These are phyloP conservation scores for Lasiosphaeria hispida DNA, from an alignment of 495 filamentous ascomycete genomes.

Conservation along the genomic window DNA sequence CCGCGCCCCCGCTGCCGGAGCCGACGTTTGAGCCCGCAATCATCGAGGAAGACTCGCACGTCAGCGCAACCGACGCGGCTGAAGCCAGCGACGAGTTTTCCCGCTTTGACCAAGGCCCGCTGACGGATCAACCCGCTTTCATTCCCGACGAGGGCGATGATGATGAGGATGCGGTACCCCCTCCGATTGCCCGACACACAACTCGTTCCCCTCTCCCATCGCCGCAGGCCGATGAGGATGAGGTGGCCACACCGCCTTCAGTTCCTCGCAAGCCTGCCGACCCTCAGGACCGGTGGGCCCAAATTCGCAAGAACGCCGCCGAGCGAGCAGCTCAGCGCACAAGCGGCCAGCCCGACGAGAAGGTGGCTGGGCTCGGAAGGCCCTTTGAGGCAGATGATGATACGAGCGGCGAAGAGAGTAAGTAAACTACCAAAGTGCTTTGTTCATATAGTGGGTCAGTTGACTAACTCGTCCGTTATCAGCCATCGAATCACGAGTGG, in stretches of 20 bases:
- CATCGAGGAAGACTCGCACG: conserved; percentile 55
- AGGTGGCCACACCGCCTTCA: conserved; percentile 27
- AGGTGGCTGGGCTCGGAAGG: conserved; percentile 48
- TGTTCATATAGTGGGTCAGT: not conserved
- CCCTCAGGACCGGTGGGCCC: conserved; percentile 79
- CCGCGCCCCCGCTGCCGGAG: conserved; percentile 26
- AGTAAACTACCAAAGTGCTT: conserved; percentile 37
- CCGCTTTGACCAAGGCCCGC: conserved; percentile 85
- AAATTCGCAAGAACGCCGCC: conserved; percentile 91
- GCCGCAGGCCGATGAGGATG: conserved; percentile 8
- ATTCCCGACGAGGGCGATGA: conserved; percentile 61
- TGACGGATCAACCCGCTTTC: conserved; percentile 83
- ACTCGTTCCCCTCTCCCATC: conserved; percentile 26
- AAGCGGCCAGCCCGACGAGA: conserved; percentile 57
- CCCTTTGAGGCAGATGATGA: conserved; percentile 69
- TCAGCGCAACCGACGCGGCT: conserved; percentile 62
- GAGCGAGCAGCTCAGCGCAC: conserved; percentile 61
- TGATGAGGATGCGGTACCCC: conserved; percentile 44
- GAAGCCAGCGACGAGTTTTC: conserved; percentile 71
- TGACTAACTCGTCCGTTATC: not conserved
- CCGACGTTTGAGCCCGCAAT: conserved; percentile 51
- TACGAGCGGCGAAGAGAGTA: conserved; percentile 94
- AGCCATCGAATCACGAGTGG: conserved; percentile 95
- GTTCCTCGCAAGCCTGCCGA: conserved; percentile 25
- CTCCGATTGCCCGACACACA: conserved; percentile 39